Evolutionary conservation across 2,329 filamentous ascomycete genomes (phyloP).

Genomic region (Dactylonectria macrodidyma): DNA sequence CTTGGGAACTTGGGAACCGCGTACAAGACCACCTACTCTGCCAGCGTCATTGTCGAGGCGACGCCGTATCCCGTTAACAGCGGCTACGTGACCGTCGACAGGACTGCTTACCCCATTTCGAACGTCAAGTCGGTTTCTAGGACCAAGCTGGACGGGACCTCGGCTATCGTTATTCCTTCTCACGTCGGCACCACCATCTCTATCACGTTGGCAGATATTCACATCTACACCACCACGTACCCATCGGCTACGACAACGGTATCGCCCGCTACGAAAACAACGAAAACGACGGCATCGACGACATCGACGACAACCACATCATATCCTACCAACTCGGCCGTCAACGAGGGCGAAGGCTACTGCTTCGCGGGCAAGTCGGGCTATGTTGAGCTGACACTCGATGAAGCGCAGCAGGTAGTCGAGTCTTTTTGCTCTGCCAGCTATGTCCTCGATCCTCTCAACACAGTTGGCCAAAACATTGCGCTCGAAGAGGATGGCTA

Average conservation of each 20-base stretch:
- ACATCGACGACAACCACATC: slow-evolving; percentile 2
- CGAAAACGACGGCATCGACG: background rate
- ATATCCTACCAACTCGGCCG: slow-evolving; percentile 26
- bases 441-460: slow-evolving; percentile 26
- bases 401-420: slow-evolving; percentile 17
- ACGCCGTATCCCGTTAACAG: slow-evolving; percentile 9
- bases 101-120: slow-evolving; percentile 16
- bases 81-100: slow-evolving; percentile 28
- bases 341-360: slow-evolving; percentile 20
- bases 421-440: slow-evolving; percentile 26
- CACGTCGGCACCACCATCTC: slow-evolving; percentile 10
- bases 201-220: background rate
- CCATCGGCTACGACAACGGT: slow-evolving; percentile 26
- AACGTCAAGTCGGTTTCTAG: slow-evolving; percentile 5
- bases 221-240: background rate
- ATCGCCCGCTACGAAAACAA: background rate
- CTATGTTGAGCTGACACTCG: slow-evolving; percentile 10
- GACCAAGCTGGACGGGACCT: slow-evolving; percentile 11
- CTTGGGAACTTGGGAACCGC: background rate
- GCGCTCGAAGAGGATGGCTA: slow-evolving; percentile 23
- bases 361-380: slow-evolving; percentile 9
- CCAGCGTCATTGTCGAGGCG: slow-evolving; percentile 10
- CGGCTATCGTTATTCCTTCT: background rate
- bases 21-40: slow-evolving; percentile 21
- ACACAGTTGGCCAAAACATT: slow-evolving; percentile 9